phyloP scores from a whole-genome alignment of 2,329 filamentous ascomycete genomes.

The Paecilomyces sp. region DNA sequence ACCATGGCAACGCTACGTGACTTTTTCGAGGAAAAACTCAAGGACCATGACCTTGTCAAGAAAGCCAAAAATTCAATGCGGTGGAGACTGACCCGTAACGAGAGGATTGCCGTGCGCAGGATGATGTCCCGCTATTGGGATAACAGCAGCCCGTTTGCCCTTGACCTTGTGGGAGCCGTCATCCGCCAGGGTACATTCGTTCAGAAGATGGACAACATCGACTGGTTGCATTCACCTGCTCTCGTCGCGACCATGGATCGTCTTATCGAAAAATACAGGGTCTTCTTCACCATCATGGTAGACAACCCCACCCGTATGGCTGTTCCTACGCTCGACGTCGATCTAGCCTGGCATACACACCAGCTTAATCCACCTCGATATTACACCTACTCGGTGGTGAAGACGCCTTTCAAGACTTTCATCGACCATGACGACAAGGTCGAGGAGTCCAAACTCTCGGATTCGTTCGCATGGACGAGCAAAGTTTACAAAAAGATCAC shows the following conservation, averaged over 20 bases:
- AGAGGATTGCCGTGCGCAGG: conserved; percentile 26
- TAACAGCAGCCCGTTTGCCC: conserved; percentile 30
- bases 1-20: conserved; percentile 48
- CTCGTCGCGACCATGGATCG: conserved; percentile 57
- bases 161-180: conserved; percentile 36
- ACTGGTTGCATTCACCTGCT: conserved; percentile 70
- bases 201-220: conserved; percentile 63
- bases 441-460: conserved; percentile 56
- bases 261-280: conserved; percentile 49
- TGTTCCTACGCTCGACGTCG: conserved; percentile 30
- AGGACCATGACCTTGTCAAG: conserved; percentile 30
- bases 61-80: conserved; percentile 27
- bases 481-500: conserved; percentile 61
- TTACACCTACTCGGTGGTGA: conserved; percentile 47
- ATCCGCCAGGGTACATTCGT: conserved; percentile 38
- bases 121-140: conserved; percentile 41
- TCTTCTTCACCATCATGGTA: conserved; percentile 39
- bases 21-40: conserved; percentile 44
- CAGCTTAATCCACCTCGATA: conserved; percentile 62
- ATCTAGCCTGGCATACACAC: conserved; percentile 58
- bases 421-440: conserved; percentile 83
- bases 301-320: conserved; percentile 25
- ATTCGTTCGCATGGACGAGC: conserved; percentile 65
- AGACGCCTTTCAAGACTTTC: conserved; percentile 45
- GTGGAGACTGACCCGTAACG: conserved; percentile 9